Percentiles rank a stretch among this genome's conserved stretches.
phyloP scores from a whole-genome alignment of 805 yeast species.

The Kurtzmaniella cleridarum region DNA sequence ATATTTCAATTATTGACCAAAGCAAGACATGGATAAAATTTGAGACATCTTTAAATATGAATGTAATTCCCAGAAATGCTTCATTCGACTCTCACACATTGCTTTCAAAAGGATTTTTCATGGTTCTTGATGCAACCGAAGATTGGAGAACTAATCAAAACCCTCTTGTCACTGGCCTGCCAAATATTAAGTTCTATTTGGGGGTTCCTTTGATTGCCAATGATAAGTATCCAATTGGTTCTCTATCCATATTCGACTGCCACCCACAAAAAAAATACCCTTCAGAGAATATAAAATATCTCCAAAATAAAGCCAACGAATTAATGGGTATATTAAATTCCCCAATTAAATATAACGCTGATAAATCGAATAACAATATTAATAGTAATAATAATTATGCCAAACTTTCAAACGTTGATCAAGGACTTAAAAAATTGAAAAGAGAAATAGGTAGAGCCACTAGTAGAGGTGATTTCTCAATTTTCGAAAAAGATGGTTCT shows the following conservation, averaged over 20 bases:
- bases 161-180: conserved; percentile 61
- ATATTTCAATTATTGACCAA: conserved; percentile 53
- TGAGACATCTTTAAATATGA: conserved; percentile 42
- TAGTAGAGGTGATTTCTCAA: conserved; percentile 33
- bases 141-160: conserved; percentile 68
- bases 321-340: conserved; percentile 37
- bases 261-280: conserved; percentile 33
- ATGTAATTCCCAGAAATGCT: conserved; percentile 47
- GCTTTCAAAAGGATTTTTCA: conserved; percentile 50
- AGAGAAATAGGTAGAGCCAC: conserved; percentile 55
- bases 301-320: conserved; percentile 36
- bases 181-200: conserved; percentile 56
- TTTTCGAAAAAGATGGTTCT: conserved; percentile 61
- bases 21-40: conserved; percentile 45
- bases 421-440: conserved; percentile 26
- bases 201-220: conserved; percentile 53
- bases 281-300: conserved; percentile 24
- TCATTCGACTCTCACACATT: conserved; percentile 69
- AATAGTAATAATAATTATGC: conserved; percentile 1
- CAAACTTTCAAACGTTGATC: conserved; percentile 6
- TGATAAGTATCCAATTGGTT: conserved; percentile 47
- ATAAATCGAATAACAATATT: conserved; percentile 5
- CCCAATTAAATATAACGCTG: conserved; percentile 16
- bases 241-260: conserved; percentile 53
- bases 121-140: conserved; percentile 51